phyloP scores from a whole-genome alignment of 768 basidiomycete genomes.

The Rhodotorula toruloides region DNA sequence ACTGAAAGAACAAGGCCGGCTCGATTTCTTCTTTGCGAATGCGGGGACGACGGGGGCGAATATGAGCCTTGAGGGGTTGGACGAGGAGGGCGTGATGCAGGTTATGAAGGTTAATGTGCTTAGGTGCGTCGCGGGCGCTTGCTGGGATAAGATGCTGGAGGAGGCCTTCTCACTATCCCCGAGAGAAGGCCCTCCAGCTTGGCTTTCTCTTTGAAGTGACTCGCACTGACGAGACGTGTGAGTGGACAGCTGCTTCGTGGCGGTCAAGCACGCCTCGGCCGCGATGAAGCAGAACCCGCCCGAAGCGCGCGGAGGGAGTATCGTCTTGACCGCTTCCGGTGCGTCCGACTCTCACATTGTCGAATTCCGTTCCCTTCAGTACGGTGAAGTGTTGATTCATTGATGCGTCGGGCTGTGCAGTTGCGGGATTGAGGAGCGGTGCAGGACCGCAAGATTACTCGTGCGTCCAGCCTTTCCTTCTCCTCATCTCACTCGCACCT shows the following conservation, averaged over 20 bases:
- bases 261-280: conserved; percentile 74
- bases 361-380: not conserved
- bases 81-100: conserved; percentile 65
- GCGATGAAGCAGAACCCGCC: conserved; percentile 70
- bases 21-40: conserved; percentile 95
- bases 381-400: no score
- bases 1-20: conserved; percentile 69
- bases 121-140: conserved; percentile 50
- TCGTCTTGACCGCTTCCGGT: conserved; percentile 79
- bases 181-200: not conserved
- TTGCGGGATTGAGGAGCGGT: conserved; percentile 75
- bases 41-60: conserved; percentile 45
- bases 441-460: conserved; percentile 67
- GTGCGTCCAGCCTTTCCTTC: conserved; percentile 58
- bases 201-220: no score
- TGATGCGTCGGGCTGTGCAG: no score
- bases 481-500: not conserved
- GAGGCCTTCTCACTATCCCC: not conserved
- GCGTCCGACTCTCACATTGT: no score
- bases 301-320: conserved; percentile 70
- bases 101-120: conserved; percentile 69
- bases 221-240: no score
- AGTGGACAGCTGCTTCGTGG: conserved; percentile 69
- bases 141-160: not conserved
- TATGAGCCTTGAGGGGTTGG: conserved; percentile 23